A percentile compares a stretch with the other conserved stretches of the same genome.
These are phyloP conservation scores for Amoeboaphelidium protococcarum DNA, from an alignment of 371 early-diverging fungal genomes.

Conservation along the genomic window DNA sequence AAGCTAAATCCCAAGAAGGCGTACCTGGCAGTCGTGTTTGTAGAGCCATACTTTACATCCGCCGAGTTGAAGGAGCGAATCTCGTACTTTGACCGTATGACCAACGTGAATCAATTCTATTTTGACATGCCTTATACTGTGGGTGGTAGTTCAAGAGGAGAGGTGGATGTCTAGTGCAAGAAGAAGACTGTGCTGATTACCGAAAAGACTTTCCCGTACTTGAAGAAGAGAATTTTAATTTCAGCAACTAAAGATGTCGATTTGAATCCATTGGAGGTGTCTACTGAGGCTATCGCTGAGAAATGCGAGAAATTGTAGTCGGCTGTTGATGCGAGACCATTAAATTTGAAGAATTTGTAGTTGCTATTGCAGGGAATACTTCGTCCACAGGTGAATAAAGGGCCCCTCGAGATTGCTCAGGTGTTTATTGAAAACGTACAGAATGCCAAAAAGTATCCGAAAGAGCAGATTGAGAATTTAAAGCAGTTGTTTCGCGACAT, in stretches of 20 bases:
- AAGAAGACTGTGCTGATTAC: background rate
- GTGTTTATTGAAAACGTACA: background rate
- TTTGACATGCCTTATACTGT: background rate
- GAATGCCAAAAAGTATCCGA: background rate
- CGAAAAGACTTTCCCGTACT: background rate
- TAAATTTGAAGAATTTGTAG: background rate
- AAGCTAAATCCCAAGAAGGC: background rate
- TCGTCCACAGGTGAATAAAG: background rate
- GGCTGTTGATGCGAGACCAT: background rate
- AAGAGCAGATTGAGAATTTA: background rate
- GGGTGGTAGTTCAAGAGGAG: background rate
- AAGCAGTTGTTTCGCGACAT: background rate
- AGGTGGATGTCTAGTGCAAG: background rate
- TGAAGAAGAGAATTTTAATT: background rate
- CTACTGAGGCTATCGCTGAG: background rate
- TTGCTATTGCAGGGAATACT: background rate
- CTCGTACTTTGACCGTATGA: background rate
- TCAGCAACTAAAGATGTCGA: background rate
- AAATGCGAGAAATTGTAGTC: background rate
- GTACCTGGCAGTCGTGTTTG: background rate
- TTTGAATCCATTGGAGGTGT: background rate
- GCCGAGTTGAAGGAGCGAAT: background rate
- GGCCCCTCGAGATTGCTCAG: background rate
- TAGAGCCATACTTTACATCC: background rate
- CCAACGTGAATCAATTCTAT: background rate